Evolutionary conservation across 768 basidiomycete genomes (phyloP).

Genomic region (Dendrothele bispora): DNA sequence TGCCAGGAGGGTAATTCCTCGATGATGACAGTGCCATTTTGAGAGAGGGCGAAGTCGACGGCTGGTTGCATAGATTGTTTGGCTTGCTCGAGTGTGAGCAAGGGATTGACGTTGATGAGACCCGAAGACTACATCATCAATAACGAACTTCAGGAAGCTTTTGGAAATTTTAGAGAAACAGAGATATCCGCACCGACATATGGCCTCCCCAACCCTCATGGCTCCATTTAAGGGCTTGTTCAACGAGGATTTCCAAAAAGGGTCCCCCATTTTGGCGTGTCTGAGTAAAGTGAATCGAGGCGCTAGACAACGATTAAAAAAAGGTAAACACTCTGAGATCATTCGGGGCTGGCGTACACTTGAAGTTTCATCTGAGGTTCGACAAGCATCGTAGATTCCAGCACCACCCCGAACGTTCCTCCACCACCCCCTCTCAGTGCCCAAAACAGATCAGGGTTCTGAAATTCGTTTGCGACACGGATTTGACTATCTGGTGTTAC

Average conservation of each 20-base stretch:
- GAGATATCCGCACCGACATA: slow-evolving; percentile 20
- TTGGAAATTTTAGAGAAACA: background rate
- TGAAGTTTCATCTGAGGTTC: slow-evolving; percentile 17
- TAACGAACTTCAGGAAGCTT: background rate
- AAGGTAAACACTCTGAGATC: no score
- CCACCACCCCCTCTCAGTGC: slow-evolving; percentile 36
- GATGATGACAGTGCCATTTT: slow-evolving; percentile 28
- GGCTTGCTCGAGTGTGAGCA: slow-evolving; percentile 23
- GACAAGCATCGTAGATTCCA: slow-evolving; percentile 15
- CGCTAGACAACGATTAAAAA: no score
- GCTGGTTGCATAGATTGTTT: slow-evolving; percentile 23
- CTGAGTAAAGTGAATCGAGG: slow-evolving; percentile 22
- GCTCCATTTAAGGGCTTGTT: slow-evolving; percentile 30
- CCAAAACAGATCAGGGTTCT: slow-evolving; percentile 35
- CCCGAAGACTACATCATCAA: slow-evolving; percentile 19
- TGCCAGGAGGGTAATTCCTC: slow-evolving; percentile 29
- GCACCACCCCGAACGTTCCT: slow-evolving; percentile 32
- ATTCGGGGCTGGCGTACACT: slow-evolving; percentile 10
- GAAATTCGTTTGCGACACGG: slow-evolving; percentile 28
- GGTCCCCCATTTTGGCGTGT: slow-evolving; percentile 16
- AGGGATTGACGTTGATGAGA: slow-evolving; percentile 30
- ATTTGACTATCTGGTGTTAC: slow-evolving; percentile 35
- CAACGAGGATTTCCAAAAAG: slow-evolving; percentile 27
- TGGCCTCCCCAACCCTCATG: slow-evolving; percentile 38
- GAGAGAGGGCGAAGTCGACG: slow-evolving; percentile 23